phyloP scores from a whole-genome alignment of 164 flowering plant genomes.

The Kalanchoe fedtschenkoi region DNA sequence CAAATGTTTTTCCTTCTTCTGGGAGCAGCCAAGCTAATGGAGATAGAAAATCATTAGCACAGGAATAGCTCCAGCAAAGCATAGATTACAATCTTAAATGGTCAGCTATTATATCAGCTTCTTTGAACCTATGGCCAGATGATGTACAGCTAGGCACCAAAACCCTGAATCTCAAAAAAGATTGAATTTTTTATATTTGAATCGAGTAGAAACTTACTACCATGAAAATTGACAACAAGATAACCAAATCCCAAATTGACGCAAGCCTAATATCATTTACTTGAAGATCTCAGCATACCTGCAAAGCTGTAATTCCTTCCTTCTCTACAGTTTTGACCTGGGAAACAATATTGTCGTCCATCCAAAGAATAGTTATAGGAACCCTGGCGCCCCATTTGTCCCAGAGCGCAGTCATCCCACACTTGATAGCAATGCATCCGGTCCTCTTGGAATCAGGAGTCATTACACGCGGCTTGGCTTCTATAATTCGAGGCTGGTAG shows the following conservation, averaged over 20 bases:
- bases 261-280: background rate
- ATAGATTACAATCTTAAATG: conserved; percentile 19
- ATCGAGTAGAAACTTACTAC: no score
- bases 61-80: background rate
- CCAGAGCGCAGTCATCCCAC: conserved; percentile 91
- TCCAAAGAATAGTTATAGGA: conserved; percentile 69
- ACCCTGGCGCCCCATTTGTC: conserved; percentile 92
- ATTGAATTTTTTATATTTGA: no score
- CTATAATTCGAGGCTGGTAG: conserved; percentile 25
- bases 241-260: background rate
- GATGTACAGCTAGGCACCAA: no score
- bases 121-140: no score
- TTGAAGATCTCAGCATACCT: conserved; percentile 29
- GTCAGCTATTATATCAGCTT: no score
- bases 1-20: conserved; percentile 88
- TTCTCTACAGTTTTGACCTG: conserved; percentile 86
- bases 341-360: conserved; percentile 80
- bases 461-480: conserved; percentile 49
- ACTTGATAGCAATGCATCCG: conserved; percentile 75
- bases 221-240: no score
- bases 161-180: no score
- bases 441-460: conserved; percentile 55
- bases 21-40: conserved; percentile 81
- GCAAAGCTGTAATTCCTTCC: conserved; percentile 72
- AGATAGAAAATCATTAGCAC: background rate